Percentiles rank a stretch among this genome's conserved stretches.
These are phyloP conservation scores for Fabrea salina DNA, from an alignment of 169 alveolate species.

Conservation along the genomic window DNA sequence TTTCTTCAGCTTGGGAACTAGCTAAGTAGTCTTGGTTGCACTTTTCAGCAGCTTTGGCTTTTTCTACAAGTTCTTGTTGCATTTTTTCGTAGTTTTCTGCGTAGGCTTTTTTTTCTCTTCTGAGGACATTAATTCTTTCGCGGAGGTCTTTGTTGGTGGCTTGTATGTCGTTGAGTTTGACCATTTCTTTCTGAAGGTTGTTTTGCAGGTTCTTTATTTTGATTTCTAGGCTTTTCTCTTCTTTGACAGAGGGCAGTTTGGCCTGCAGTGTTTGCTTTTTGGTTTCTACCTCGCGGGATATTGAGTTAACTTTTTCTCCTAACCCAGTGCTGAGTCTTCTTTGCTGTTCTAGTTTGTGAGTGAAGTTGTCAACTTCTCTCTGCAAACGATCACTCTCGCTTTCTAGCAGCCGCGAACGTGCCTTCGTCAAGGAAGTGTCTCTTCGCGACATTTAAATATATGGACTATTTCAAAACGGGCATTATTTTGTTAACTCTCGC, in stretches of 20 bases:
- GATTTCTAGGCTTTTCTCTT: too few relatives aligned
- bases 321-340: background rate
- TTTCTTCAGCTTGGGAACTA: constrained; percentile 40
- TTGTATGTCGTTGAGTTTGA: constrained; percentile 54
- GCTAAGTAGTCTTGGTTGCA: constrained; percentile 38
- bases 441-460: too few relatives aligned
- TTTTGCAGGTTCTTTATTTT: constrained; percentile 52
- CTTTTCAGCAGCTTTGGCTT: constrained; percentile 43
- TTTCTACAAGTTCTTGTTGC: constrained; percentile 45
- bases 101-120: constrained; percentile 55
- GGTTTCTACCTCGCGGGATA: too few relatives aligned
- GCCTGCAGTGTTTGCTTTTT: too few relatives aligned
- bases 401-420: too few relatives aligned
- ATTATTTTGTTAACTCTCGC: too few relatives aligned
- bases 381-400: background rate
- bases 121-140: constrained; percentile 49
- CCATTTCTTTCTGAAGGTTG: constrained; percentile 47
- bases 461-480: too few relatives aligned
- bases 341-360: background rate
- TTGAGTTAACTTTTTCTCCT: background rate
- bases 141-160: constrained; percentile 50
- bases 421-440: too few relatives aligned
- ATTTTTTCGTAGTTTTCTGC: constrained; percentile 34
- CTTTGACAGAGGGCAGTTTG: too few relatives aligned
- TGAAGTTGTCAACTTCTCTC: background rate